phyloP scores from a whole-genome alignment of 257 asterid genomes.

The Fraxinus americana region DNA sequence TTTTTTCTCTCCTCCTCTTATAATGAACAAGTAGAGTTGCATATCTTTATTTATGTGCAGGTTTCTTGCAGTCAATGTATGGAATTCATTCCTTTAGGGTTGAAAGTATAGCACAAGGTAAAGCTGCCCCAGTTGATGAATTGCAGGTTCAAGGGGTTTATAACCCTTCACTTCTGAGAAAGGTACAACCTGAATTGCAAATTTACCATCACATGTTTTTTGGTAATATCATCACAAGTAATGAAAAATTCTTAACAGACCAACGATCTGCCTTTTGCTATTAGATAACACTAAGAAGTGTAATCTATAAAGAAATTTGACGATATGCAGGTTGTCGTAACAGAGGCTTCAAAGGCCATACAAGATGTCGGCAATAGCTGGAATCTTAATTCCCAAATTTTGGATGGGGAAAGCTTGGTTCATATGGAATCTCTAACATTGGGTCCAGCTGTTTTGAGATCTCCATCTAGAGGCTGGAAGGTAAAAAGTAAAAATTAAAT shows the following conservation, averaged over 20 bases:
- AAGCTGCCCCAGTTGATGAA: slow-evolving; percentile 74
- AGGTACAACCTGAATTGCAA: slow-evolving; percentile 39
- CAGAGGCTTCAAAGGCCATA: slow-evolving; percentile 61
- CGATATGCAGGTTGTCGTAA: slow-evolving; percentile 49
- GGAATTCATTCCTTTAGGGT: slow-evolving; percentile 68
- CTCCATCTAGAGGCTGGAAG: slow-evolving; percentile 57
- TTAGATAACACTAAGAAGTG: background rate
- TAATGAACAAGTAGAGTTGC: background rate
- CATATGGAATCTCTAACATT: slow-evolving; percentile 51
- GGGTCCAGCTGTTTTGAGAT: slow-evolving; percentile 57
- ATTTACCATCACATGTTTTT: background rate
- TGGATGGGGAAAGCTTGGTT: slow-evolving; percentile 43
- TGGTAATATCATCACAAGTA: background rate
- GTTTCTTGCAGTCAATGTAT: slow-evolving; percentile 64
- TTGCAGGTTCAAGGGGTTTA: slow-evolving; percentile 64
- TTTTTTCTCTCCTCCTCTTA: background rate
- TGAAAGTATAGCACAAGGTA: slow-evolving; percentile 67
- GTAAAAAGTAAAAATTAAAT: slow-evolving; percentile 30
- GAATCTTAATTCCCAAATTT: slow-evolving; percentile 38
- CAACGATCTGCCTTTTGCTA: background rate
- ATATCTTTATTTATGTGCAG: slow-evolving; percentile 32
- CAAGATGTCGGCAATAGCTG: slow-evolving; percentile 42
- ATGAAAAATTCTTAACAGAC: background rate
- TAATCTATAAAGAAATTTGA: background rate
- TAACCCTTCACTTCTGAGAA: slow-evolving; percentile 58